Conservation (phyloP, 2,329 filamentous ascomycete species). For the Neonectria punicea region DNA sequence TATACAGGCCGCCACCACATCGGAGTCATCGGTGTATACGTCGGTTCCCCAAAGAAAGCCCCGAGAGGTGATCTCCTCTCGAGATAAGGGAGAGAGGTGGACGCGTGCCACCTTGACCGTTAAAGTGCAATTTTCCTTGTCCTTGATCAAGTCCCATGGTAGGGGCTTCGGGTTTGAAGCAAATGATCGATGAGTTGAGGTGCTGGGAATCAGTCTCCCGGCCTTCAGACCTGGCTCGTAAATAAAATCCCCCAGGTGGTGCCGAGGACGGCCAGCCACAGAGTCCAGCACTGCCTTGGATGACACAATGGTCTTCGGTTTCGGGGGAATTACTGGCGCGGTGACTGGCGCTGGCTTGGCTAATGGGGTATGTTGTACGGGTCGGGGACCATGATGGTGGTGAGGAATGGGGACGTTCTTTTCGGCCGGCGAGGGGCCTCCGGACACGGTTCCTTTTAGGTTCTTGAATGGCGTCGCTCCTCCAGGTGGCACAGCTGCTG, state of each 20-base stretch:
- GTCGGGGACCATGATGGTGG: slow-evolving; percentile 60
- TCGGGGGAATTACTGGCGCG: slow-evolving; percentile 58
- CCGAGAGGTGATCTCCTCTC: slow-evolving; percentile 85
- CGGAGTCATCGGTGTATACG: slow-evolving; percentile 95
- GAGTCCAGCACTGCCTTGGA: slow-evolving; percentile 78
- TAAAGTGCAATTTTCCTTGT: slow-evolving; percentile 88
- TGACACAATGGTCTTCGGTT: slow-evolving; percentile 73
- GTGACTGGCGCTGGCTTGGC: slow-evolving; percentile 36
- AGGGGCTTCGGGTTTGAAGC: slow-evolving; percentile 74
- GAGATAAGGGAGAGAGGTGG: slow-evolving; percentile 74
- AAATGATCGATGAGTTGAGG: slow-evolving; percentile 55
- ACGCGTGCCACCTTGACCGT: slow-evolving; percentile 87
- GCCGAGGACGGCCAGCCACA: slow-evolving; percentile 75
- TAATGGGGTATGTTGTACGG: slow-evolving; percentile 39
- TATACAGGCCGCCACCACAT: slow-evolving; percentile 91
- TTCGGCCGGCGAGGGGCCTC: slow-evolving; percentile 54
- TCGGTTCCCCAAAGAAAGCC: slow-evolving; percentile 92
- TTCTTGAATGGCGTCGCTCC: slow-evolving; percentile 60
- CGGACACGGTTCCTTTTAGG: slow-evolving; percentile 57
- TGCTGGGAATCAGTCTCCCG: slow-evolving; percentile 56
- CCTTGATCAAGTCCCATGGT: slow-evolving; percentile 76
- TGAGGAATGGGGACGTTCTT: slow-evolving; percentile 54
- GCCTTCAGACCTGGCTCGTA: slow-evolving; percentile 77
- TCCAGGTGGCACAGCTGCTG: slow-evolving; percentile 54
- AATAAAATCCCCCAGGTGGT: slow-evolving; percentile 85